Base-by-base conservation (phyloP, 768 basidiomycete species). In the Amanita pseudoporphyria region DNA sequence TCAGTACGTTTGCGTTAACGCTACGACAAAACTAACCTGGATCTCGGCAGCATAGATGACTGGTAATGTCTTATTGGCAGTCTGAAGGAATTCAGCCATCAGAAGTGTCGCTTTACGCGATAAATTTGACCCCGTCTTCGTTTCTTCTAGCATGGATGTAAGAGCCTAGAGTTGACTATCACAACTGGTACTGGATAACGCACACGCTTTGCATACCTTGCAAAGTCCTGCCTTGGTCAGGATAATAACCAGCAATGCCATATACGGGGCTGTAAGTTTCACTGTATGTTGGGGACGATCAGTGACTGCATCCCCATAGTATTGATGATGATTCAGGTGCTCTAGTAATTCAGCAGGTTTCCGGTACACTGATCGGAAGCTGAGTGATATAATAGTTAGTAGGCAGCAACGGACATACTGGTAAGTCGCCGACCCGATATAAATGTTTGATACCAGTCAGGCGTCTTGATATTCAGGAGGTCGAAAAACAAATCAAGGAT, bases 401-500 rank as follows among this genome's bases (percentile, higher is more conserved):
- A 26, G 10, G 41, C 14, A 40, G 18, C 42, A 58, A 33, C 22
- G 32, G n/a, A 40, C 82, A 53, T 60, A 93, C 93, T 86, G 2
- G 92, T 95, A 47, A 96, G 66, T 24, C 93, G 74, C 42, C 88
- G 79, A 9, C 92, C 93, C 49, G 85, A 85, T 31, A 96, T 84
- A 59, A 95, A 97, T 0, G 89, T 86, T 58, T 90, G 79, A 61
- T 90, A 89, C 92, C 94, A 97, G 39, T 86, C 85, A 1, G 92
- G 88, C 0, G 87, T 77, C 62, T 89, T 89, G 65, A 98, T 94
- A 49, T 92, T 89, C 16, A 99, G 69, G 14, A 94, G 72, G 53
- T 90, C 87, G 58, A 97, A 97, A 58, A 98, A 87, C 79, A 96
- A 85, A 57, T 98, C 91, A 46, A 98, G 70, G 31, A 97, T 73